These are phyloP conservation scores for Xylaria intraflava DNA, from an alignment of 495 filamentous ascomycete genomes.

Conservation along the genomic window DNA sequence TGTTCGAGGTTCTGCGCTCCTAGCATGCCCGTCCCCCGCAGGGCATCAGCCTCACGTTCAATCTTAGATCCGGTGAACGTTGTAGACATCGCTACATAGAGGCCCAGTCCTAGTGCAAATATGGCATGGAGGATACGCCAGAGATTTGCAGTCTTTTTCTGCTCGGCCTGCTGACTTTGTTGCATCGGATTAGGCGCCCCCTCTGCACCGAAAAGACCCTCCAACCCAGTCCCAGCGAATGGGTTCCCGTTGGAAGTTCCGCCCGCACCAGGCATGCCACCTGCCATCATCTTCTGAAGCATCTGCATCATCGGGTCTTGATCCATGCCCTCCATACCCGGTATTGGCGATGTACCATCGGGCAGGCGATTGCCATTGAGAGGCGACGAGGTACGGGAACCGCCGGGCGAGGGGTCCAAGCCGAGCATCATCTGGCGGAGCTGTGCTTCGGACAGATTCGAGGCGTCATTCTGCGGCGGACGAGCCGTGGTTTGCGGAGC, in stretches of 20 bases:
- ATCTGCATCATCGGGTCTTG: slow-evolving; percentile 34
- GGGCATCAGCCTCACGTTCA: slow-evolving; percentile 33
- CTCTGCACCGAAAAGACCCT: slow-evolving; percentile 23
- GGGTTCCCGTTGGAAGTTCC: slow-evolving; percentile 32
- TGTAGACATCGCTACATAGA: slow-evolving; percentile 61
- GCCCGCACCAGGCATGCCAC: slow-evolving; percentile 27
- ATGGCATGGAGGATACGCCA: slow-evolving; percentile 75
- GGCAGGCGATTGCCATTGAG: slow-evolving; percentile 9
- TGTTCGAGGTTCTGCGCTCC: slow-evolving; percentile 17
- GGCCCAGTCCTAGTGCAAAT: slow-evolving; percentile 61
- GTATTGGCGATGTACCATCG: slow-evolving; percentile 27
- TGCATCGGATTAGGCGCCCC: slow-evolving; percentile 40
- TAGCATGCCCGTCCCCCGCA: slow-evolving; percentile 3
- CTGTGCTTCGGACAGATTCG: slow-evolving; percentile 31
- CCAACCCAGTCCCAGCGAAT: slow-evolving; percentile 20
- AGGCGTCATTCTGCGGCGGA: slow-evolving; percentile 22
- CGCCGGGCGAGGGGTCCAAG: slow-evolving; percentile 17
- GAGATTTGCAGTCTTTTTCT: slow-evolving; percentile 45
- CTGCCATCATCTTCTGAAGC: slow-evolving; percentile 39
- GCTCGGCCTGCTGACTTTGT: slow-evolving; percentile 19
- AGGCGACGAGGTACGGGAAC: slow-evolving; percentile 9
- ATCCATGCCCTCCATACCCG: slow-evolving; percentile 21
- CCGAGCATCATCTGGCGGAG: slow-evolving; percentile 42
- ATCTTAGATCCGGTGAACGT: slow-evolving; percentile 55
- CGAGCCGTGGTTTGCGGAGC: slow-evolving; percentile 36